phyloP scores from a whole-genome alignment of 2,329 filamentous ascomycete species.

The Xylaria sp. region DNA sequence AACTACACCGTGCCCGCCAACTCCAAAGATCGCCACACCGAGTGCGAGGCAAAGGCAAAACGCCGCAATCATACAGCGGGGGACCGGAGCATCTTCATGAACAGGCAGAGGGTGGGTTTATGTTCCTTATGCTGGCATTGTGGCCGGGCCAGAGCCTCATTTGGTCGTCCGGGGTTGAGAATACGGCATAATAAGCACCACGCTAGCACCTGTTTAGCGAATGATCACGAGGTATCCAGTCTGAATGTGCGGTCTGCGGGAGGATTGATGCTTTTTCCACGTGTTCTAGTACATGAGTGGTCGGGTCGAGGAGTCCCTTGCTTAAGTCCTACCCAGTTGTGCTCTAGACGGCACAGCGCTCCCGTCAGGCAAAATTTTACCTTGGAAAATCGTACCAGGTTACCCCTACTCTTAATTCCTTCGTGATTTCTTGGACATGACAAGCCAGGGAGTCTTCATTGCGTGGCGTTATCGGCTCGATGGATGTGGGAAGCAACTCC shows the following conservation, averaged over 20 bases:
- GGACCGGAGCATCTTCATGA: neutral
- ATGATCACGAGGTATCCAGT: neutral
- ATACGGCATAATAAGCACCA: neutral
- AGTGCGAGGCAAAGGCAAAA: neutral
- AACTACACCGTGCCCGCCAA: neutral
- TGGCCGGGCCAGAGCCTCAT: neutral
- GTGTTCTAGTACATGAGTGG: neutral
- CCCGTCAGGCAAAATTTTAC: neutral
- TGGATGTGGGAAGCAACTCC: neutral
- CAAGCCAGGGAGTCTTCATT: neutral
- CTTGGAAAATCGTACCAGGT: neutral
- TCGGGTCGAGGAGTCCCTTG: neutral
- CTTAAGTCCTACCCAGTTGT: conserved; percentile 3
- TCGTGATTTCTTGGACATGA: neutral
- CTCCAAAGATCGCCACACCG: neutral
- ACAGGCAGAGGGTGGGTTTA: neutral
- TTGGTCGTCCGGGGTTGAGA: neutral
- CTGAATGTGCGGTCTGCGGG: neutral
- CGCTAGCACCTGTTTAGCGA: neutral
- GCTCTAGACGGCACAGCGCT: neutral
- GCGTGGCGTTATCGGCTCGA: neutral
- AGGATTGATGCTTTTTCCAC: neutral
- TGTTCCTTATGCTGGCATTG: conserved; percentile 4
- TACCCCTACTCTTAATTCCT: neutral
- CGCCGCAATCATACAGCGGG: conserved; percentile 4